phyloP scores from a whole-genome alignment of 192 early-diverging fungal species.

The Backusella westeae region DNA sequence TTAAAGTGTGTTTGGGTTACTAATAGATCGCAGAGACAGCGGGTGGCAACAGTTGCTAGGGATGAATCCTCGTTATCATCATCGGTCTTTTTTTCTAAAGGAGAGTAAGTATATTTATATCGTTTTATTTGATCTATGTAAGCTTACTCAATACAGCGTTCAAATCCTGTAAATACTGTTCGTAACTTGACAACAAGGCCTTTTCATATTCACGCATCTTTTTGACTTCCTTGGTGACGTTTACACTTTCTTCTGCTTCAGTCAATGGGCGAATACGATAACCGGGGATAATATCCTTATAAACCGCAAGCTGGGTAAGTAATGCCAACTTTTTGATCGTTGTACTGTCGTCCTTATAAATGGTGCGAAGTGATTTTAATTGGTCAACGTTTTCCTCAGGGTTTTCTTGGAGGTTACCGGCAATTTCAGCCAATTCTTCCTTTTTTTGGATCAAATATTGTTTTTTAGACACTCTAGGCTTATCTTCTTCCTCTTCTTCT shows the following conservation, averaged over 20 bases:
- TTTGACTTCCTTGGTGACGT: constrained; percentile 89
- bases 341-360: constrained; percentile 61
- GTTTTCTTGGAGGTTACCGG: constrained; percentile 75
- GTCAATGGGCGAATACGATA: constrained; percentile 91
- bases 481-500: constrained; percentile 20
- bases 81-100: constrained; percentile 33
- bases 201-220: constrained; percentile 87
- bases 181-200: constrained; percentile 76
- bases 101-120: background rate
- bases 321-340: constrained; percentile 74
- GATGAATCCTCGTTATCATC: constrained; percentile 33
- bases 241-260: constrained; percentile 70
- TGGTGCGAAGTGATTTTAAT: constrained; percentile 65
- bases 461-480: constrained; percentile 53
- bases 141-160: constrained; percentile 42
- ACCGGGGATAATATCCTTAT: constrained; percentile 92
- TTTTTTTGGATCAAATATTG: constrained; percentile 60
- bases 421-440: constrained; percentile 79
- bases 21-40: constrained; percentile 82
- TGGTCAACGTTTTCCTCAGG: constrained; percentile 73
- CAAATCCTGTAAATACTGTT: constrained; percentile 78
- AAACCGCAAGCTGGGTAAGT: constrained; percentile 89
- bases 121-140: background rate
- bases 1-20: constrained; percentile 91
- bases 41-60: constrained; percentile 61